Evolutionary conservation across 1,284 basidiomycete genomes (phyloP).

Genomic region (Cerioporus squamosus): DNA sequence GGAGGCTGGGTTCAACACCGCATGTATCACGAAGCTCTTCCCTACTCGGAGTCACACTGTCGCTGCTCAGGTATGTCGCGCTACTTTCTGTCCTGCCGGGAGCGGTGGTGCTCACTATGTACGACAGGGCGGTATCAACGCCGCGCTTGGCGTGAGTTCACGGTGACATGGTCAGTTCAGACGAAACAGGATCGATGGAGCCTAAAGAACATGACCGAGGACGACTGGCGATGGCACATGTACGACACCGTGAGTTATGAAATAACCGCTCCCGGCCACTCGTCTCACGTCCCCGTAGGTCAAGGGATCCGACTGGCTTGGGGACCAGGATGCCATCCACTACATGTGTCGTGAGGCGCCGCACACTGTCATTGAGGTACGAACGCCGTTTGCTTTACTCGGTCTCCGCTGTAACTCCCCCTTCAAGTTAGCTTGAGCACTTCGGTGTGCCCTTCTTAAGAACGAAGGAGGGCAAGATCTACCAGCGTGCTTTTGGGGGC

Average conservation of each 20-base stretch:
- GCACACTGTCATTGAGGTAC: conserved; percentile 88
- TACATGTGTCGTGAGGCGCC: conserved; percentile 99
- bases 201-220: conserved; percentile 95
- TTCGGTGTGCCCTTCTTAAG: conserved; percentile 99
- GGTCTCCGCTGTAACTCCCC: not conserved
- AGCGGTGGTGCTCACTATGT: not conserved
- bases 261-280: not conserved
- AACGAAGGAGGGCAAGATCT: conserved; percentile 99
- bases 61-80: conserved; percentile 84
- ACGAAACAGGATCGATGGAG: not conserved
- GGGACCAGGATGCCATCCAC: conserved; percentile 99
- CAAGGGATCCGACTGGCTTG: conserved; percentile 99
- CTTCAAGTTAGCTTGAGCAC: conserved; percentile 85
- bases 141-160: conserved; percentile 87
- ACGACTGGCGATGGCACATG: conserved; percentile 99
- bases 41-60: conserved; percentile 99
- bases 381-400: conserved; percentile 21
- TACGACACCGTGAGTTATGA: conserved; percentile 84
- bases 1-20: conserved; percentile 97
- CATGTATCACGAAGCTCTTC: conserved; percentile 99
- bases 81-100: not conserved
- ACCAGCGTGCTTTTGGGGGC: conserved; percentile 99
- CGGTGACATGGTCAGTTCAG: not conserved
- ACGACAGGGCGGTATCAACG: conserved; percentile 93
- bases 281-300: conserved; percentile 53